These are phyloP conservation scores for Erysimum cheiri DNA, from an alignment of 441 rosid genomes.

Conservation along the genomic window DNA sequence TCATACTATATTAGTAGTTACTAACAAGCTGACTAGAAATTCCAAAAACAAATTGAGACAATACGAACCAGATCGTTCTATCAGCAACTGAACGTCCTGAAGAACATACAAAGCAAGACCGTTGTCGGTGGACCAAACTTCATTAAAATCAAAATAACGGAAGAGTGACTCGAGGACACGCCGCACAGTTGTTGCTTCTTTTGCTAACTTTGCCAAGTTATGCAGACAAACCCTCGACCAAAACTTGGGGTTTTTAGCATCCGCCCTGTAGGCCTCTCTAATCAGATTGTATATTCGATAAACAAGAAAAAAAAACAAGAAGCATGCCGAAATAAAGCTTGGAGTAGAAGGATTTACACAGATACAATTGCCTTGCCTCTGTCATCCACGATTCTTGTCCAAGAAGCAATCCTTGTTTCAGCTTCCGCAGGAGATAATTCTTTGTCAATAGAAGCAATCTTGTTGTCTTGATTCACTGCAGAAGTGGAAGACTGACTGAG, in stretches of 20 bases:
- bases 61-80: conserved; percentile 62
- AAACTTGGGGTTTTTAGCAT: conserved; percentile 58
- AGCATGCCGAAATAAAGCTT: conserved; percentile 21
- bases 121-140: conserved; percentile 59
- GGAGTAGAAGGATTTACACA: conserved; percentile 52
- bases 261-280: conserved; percentile 53
- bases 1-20: conserved; percentile 29
- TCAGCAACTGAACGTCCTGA: conserved; percentile 59
- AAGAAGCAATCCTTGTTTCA: conserved; percentile 56
- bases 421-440: conserved; percentile 50
- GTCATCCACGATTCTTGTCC: conserved; percentile 65
- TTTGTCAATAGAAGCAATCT: conserved; percentile 47
- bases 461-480: conserved; percentile 47
- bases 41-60: conserved; percentile 28
- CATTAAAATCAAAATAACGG: conserved; percentile 61
- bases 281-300: conserved; percentile 18
- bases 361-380: conserved; percentile 69
- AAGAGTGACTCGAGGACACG: conserved; percentile 71
- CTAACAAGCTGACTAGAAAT: conserved; percentile 2
- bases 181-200: conserved; percentile 67
- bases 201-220: conserved; percentile 66
- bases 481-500: conserved; percentile 32
- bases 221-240: conserved; percentile 71
- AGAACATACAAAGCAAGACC: conserved; percentile 66
- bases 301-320: conserved; percentile 9